Evolutionary conservation across 306 rosid species (phyloP), one percentile per base, ranked within the genome.

Genomic region (Pterocarpus santalinus): DNA sequence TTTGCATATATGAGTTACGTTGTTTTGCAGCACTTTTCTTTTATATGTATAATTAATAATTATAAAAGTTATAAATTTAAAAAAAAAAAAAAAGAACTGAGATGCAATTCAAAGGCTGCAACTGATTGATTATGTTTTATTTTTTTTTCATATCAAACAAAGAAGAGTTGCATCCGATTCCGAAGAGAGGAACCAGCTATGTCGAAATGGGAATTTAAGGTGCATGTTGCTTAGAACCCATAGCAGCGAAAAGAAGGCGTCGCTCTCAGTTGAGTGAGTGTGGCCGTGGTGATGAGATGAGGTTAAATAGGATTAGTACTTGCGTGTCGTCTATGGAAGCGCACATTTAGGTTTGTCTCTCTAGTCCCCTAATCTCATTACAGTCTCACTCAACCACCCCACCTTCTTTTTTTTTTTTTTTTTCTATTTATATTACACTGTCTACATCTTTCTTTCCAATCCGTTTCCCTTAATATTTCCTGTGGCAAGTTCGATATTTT

Each of bases 331-430:
- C 5, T 35, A 22, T 44, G 32, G 35, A 76, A 33, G 34, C 53
- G 30, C 51, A 51, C 65, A 16, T 11, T 66, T 15, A 57, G 58
- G 36, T 38, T 55, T 43, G 83, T 79, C 62, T 32, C 22, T 2
- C 10, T 1, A 28, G 69, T 41, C 36, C 61, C 76, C 69, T 8
- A 6, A 16, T 57, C 10, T 43, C 47, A 13, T 68, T 69, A 57
- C 77, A 79, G 3, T 79, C 3, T 79, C 56, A 41, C 60, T 78
- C 68, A 47, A 38, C 41, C 7, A 38, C 41, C 41, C 41, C 1
- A 0, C 3, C 4, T 3, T 3, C 0, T 36, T 36, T 2, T 36
- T 36, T 43, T 2, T 36, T 36, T 43, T 51, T 76, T 38, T 32
- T 77, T 56, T 78, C 35, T 36, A 35, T 14, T 16, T 49, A 49